Percentiles rank a stretch among this genome's conserved stretches.
Conservation (phyloP, 2,329 filamentous ascomycete species). For the Orbilia ellipsospora region DNA sequence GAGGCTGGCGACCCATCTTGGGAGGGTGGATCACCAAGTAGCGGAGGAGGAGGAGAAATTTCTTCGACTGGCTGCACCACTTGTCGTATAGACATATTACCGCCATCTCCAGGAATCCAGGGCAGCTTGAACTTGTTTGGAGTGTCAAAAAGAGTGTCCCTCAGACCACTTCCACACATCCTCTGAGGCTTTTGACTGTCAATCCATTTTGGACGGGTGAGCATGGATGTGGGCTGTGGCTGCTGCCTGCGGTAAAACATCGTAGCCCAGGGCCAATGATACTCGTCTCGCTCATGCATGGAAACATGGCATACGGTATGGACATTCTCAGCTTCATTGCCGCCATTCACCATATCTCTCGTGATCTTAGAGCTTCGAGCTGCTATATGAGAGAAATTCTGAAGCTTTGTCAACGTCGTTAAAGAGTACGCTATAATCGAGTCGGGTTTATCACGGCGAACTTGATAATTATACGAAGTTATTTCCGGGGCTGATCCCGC, state of each 20-base stretch:
- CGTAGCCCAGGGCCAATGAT: background rate
- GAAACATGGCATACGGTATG: too few relatives aligned
- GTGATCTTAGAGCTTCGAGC: too few relatives aligned
- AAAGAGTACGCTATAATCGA: too few relatives aligned
- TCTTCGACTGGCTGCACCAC: slow-evolving; percentile 10
- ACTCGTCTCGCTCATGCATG: background rate
- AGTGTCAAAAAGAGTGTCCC: background rate
- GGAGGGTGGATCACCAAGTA: background rate
- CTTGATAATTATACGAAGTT: too few relatives aligned
- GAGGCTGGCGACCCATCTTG: background rate
- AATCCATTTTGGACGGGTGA: slow-evolving; percentile 20
- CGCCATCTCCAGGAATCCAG: background rate
- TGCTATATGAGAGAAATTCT: too few relatives aligned
- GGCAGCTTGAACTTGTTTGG: background rate
- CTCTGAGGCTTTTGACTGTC: slow-evolving; percentile 22
- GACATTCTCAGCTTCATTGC: too few relatives aligned
- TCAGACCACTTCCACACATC: slow-evolving; percentile 11
- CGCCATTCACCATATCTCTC: too few relatives aligned
- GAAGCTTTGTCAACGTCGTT: too few relatives aligned
- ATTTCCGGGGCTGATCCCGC: too few relatives aligned
- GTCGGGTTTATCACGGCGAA: too few relatives aligned
- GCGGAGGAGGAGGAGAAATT: background rate
- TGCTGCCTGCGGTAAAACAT: background rate
- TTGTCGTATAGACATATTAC: slow-evolving; percentile 7
- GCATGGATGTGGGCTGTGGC: background rate